These are phyloP conservation scores for Gossypium herbaceum DNA, from an alignment of 345 rosid genomes.

Conservation along the genomic window DNA sequence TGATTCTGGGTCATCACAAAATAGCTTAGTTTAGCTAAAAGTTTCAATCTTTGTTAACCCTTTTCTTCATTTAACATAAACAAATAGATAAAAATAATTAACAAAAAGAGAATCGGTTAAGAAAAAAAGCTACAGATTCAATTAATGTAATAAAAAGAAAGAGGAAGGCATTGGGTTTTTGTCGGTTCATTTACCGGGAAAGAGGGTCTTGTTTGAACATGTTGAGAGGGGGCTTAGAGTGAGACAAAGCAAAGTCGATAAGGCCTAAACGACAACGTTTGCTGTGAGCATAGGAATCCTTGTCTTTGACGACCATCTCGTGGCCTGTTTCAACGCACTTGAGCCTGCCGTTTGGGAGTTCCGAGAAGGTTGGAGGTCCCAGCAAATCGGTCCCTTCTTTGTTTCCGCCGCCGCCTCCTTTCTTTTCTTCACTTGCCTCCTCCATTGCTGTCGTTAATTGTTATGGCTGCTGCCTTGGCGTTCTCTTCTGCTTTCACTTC, in stretches of 20 bases:
- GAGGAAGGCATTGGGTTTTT: background rate
- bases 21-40: background rate
- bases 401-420: slow-evolving; percentile 10
- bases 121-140: background rate
- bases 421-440: slow-evolving; percentile 23
- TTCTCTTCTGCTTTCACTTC: no score
- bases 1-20: background rate
- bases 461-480: background rate
- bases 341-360: slow-evolving; percentile 65
- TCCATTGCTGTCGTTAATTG: slow-evolving; percentile 13
- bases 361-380: slow-evolving; percentile 55
- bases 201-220: slow-evolving; percentile 71
- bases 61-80: background rate
- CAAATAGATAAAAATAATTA: background rate
- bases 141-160: background rate
- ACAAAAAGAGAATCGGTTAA: background rate
- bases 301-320: slow-evolving; percentile 62
- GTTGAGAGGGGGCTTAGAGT: slow-evolving; percentile 66
- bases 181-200: slow-evolving; percentile 44
- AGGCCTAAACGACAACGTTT: slow-evolving; percentile 90
- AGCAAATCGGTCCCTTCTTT: slow-evolving; percentile 52
- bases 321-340: slow-evolving; percentile 88
- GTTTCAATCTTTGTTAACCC: background rate
- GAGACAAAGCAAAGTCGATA: slow-evolving; percentile 65
- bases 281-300: slow-evolving; percentile 55